phyloP scores from a whole-genome alignment of 2,329 filamentous ascomycete species.

The Trichophyton simii region DNA sequence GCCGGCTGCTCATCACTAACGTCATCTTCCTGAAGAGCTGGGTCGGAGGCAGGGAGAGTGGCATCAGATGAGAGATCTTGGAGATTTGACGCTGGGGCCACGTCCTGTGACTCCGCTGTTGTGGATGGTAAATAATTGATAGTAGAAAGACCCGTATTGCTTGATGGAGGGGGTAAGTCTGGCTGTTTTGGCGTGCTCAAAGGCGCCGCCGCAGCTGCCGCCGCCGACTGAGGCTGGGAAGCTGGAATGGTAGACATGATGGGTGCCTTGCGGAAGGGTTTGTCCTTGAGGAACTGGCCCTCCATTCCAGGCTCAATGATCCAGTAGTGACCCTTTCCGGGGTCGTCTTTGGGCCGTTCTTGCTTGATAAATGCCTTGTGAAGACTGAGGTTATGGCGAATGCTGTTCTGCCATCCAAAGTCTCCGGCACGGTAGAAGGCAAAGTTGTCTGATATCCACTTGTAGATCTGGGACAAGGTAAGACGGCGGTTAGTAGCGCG shows the following conservation, averaged over 20 bases:
- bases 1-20: constrained; percentile 32
- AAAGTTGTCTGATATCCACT: constrained; percentile 96
- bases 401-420: constrained; percentile 96
- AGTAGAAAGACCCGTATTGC: constrained; percentile 6
- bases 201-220: background rate
- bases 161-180: constrained; percentile 9
- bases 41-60: constrained; percentile 61
- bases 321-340: constrained; percentile 97
- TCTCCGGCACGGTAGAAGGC: constrained; percentile 75
- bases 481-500: constrained; percentile 70
- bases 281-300: constrained; percentile 78
- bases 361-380: constrained; percentile 96
- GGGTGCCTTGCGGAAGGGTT: constrained; percentile 41
- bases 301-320: constrained; percentile 83
- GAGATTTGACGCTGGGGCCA: constrained; percentile 14
- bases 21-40: constrained; percentile 46
- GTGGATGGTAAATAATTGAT: constrained; percentile 10
- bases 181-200: constrained; percentile 4
- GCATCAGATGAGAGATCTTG: constrained; percentile 62
- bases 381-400: constrained; percentile 90
- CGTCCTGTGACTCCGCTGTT: constrained; percentile 6
- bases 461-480: constrained; percentile 92
- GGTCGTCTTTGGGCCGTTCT: constrained; percentile 90
- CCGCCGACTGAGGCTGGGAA: background rate
- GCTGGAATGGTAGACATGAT: constrained; percentile 33